These are phyloP conservation scores for Aspergillus japonicus DNA, from an alignment of 2,329 filamentous ascomycete genomes.

Conservation along the genomic window DNA sequence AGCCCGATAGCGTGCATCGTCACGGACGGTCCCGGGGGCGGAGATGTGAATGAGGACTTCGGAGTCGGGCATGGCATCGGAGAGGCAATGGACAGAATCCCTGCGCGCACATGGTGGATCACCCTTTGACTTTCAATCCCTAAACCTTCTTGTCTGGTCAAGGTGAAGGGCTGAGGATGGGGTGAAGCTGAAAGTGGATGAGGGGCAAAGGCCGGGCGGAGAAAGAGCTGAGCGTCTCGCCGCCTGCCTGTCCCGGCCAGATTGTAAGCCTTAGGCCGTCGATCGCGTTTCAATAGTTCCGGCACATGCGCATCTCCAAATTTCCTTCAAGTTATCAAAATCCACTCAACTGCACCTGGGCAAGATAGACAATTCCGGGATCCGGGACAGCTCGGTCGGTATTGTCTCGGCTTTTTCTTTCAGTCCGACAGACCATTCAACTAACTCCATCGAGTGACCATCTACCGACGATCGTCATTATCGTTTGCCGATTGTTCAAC, in stretches of 20 bases:
- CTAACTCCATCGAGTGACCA: neutral
- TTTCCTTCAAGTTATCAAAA: no score
- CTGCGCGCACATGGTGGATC: conserved; percentile 5
- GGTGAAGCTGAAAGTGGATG: neutral
- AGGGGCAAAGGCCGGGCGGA: neutral
- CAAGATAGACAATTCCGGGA: no score
- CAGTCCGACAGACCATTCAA: neutral
- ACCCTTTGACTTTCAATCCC: neutral
- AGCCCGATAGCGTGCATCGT: conserved; percentile 41
- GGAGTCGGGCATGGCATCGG: conserved; percentile 22
- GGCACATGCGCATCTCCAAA: no score
- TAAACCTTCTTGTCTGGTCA: neutral
- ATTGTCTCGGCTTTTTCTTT: neutral
- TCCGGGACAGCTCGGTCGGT: neutral
- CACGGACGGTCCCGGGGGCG: conserved; percentile 35
- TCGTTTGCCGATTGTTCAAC: neutral
- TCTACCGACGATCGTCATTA: neutral
- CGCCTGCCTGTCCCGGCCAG: neutral
- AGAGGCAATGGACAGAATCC: neutral
- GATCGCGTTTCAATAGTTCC: neutral
- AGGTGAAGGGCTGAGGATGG: neutral
- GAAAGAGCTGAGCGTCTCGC: neutral
- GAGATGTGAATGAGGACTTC: conserved; percentile 46
- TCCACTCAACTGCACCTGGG: no score
- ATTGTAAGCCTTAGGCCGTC: neutral